These are phyloP conservation scores for Pseudonitzschia multistriata DNA, from an alignment of 108 stramenopile genomes.

Conservation along the genomic window DNA sequence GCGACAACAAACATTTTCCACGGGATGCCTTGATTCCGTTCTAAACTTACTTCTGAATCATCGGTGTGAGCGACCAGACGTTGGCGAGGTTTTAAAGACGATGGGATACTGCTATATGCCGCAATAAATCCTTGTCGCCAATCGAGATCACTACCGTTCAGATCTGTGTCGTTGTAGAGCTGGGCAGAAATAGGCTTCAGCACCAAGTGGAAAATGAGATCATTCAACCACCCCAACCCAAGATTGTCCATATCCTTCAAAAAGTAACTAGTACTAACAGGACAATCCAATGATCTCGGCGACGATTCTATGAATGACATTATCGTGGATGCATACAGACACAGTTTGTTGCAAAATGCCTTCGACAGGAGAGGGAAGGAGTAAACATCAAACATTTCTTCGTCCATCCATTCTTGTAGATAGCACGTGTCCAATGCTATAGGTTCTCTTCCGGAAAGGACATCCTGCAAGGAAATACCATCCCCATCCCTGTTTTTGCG, in stretches of 20 bases:
- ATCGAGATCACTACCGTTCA: conserved; percentile 51
- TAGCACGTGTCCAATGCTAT: conserved; percentile 55
- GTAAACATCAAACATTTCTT: conserved; percentile 76
- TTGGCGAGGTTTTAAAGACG: conserved; percentile 44
- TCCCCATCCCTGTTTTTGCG: conserved; percentile 19
- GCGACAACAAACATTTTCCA: background rate
- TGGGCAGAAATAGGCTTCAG: conserved; percentile 61
- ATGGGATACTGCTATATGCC: conserved; percentile 62
- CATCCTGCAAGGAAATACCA: conserved; percentile 37
- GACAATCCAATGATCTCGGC: background rate
- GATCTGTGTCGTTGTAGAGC: conserved; percentile 55
- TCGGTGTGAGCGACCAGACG: conserved; percentile 80
- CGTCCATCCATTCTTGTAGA: conserved; percentile 60
- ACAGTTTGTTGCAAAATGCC: conserved; percentile 36
- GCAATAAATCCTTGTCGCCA: conserved; percentile 84
- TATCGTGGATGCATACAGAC: conserved; percentile 4
- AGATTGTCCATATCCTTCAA: conserved; percentile 56
- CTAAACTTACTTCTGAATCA: conserved; percentile 58
- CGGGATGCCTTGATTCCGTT: background rate
- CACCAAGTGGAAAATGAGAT: conserved; percentile 67
- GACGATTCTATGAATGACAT: conserved; percentile 14
- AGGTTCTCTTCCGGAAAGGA: conserved; percentile 44
- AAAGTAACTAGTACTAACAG: background rate
- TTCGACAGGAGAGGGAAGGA: conserved; percentile 60
- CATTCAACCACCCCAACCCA: conserved; percentile 74